Evolutionary conservation across 1,139 yeast species (phyloP).

Genomic region (Suhomyces terraborum): DNA sequence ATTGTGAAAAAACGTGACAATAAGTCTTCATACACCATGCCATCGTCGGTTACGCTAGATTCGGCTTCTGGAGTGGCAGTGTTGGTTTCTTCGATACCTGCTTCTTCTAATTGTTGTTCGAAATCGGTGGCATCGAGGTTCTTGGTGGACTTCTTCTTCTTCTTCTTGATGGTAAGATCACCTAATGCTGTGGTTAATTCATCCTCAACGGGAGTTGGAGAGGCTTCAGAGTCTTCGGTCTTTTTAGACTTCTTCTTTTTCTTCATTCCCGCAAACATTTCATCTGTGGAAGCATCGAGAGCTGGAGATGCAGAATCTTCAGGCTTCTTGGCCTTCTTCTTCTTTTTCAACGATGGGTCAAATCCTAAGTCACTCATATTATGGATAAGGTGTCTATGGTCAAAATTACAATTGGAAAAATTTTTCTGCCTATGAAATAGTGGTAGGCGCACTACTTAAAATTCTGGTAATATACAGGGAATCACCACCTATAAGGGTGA

Average conservation of each 20-base stretch:
- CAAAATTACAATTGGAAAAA: slow-evolving; percentile 8
- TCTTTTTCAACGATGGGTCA: slow-evolving; percentile 79
- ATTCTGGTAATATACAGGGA: slow-evolving; percentile 10
- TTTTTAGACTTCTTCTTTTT: slow-evolving; percentile 54
- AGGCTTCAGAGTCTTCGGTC: slow-evolving; percentile 34
- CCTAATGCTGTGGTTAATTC: slow-evolving; percentile 67
- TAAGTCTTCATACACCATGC: slow-evolving; percentile 75
- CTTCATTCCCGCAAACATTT: slow-evolving; percentile 56
- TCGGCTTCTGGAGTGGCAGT: slow-evolving; percentile 22
- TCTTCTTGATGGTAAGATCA: slow-evolving; percentile 69
- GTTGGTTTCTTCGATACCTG: slow-evolving; percentile 69
- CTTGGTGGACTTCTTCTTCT: slow-evolving; percentile 73
- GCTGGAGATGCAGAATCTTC: slow-evolving; percentile 41
- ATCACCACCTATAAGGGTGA: neutral
- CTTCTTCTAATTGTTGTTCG: slow-evolving; percentile 86
- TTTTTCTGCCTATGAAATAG: slow-evolving; percentile 10
- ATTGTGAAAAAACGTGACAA: slow-evolving; percentile 82
- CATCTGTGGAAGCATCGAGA: slow-evolving; percentile 41
- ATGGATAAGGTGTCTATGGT: slow-evolving; percentile 1
- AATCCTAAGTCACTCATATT: slow-evolving; percentile 66
- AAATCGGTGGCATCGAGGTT: slow-evolving; percentile 70
- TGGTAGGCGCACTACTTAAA: slow-evolving; percentile 11
- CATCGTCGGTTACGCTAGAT: slow-evolving; percentile 44
- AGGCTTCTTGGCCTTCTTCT: slow-evolving; percentile 60
- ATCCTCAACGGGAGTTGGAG: slow-evolving; percentile 56